Evolutionary conservation across 2,329 filamentous ascomycete genomes (phyloP).

Genomic region (Talaromyces sp.): DNA sequence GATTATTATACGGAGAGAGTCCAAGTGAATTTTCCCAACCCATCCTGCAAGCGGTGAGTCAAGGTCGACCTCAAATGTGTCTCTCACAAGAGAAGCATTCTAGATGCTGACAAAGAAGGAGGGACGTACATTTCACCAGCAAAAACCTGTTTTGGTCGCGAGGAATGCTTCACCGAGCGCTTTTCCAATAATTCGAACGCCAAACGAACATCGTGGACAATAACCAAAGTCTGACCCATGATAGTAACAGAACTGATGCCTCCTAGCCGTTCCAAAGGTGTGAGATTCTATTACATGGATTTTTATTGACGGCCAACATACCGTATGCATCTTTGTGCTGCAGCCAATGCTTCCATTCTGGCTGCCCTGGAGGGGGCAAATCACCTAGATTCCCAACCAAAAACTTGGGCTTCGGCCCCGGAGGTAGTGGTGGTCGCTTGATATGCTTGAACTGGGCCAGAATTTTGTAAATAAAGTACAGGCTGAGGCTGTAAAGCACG

Average conservation of each 20-base stretch:
- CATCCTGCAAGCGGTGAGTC: constrained; percentile 20
- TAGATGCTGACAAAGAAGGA: background rate
- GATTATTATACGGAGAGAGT: constrained; percentile 33
- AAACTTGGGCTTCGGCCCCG: constrained; percentile 47
- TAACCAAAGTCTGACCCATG: constrained; percentile 34
- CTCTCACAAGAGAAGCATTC: background rate
- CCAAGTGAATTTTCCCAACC: constrained; percentile 38
- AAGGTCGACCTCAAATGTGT: constrained; percentile 4
- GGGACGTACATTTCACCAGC: constrained; percentile 34
- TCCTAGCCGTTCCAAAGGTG: constrained; percentile 25
- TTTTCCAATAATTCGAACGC: constrained; percentile 35
- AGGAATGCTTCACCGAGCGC: constrained; percentile 27
- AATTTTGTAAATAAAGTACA: constrained; percentile 10
- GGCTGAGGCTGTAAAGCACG: constrained; percentile 1
- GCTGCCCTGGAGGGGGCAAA: constrained; percentile 37
- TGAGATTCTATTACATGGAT: background rate
- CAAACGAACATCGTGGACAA: constrained; percentile 30
- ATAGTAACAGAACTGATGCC: constrained; percentile 36
- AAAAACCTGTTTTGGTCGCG: constrained; percentile 29
- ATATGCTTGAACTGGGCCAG: constrained; percentile 10
- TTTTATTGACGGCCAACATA: constrained; percentile 1
- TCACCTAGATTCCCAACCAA: constrained; percentile 49
- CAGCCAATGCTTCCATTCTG: constrained; percentile 42
- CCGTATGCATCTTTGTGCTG: constrained; percentile 42
- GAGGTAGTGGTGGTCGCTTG: constrained; percentile 29